Evolutionary conservation across 108 stramenopile genomes (phyloP).

Genomic region (Skeletonema potamos): DNA sequence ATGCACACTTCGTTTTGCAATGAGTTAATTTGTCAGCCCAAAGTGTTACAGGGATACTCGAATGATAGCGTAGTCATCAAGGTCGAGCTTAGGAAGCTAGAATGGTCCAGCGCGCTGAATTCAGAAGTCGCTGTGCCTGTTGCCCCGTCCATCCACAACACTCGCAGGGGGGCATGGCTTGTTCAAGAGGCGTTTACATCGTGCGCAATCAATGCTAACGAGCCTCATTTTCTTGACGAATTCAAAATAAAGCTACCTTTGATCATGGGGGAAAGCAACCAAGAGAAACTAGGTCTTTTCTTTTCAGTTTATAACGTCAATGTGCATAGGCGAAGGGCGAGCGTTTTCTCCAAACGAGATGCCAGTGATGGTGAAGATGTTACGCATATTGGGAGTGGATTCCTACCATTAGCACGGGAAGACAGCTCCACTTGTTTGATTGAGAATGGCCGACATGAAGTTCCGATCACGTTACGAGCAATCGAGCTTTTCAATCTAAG

Average conservation of each 20-base stretch:
- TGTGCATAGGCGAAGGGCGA: slow-evolving; percentile 28
- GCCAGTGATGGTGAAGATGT: slow-evolving; percentile 10
- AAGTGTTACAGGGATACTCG: slow-evolving; percentile 63
- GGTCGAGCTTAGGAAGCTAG: slow-evolving; percentile 71
- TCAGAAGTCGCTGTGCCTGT: slow-evolving; percentile 60
- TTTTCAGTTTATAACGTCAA: slow-evolving; percentile 73
- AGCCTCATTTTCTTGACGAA: slow-evolving; percentile 79
- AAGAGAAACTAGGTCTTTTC: slow-evolving; percentile 39
- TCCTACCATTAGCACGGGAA: slow-evolving; percentile 57
- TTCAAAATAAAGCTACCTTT: slow-evolving; percentile 86
- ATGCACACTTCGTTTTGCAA: slow-evolving; percentile 80
- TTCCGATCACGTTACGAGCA: slow-evolving; percentile 54
- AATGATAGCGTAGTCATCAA: slow-evolving; percentile 80
- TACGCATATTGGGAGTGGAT: slow-evolving; percentile 57
- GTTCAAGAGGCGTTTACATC: slow-evolving; percentile 71
- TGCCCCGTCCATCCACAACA: slow-evolving; percentile 68
- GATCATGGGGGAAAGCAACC: slow-evolving; percentile 34
- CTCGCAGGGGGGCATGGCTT: slow-evolving; percentile 75
- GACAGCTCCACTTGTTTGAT: slow-evolving; percentile 47
- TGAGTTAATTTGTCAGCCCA: slow-evolving; percentile 78
- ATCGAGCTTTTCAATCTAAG: background rate
- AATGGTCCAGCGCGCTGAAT: slow-evolving; percentile 58
- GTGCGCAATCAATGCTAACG: slow-evolving; percentile 56
- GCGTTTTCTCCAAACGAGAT: background rate
- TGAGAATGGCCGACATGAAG: slow-evolving; percentile 72